Evolutionary conservation across 495 filamentous ascomycete species (phyloP), one percentile per base, ranked within the genome.

Genomic region (Trichocladium antarcticum): DNA sequence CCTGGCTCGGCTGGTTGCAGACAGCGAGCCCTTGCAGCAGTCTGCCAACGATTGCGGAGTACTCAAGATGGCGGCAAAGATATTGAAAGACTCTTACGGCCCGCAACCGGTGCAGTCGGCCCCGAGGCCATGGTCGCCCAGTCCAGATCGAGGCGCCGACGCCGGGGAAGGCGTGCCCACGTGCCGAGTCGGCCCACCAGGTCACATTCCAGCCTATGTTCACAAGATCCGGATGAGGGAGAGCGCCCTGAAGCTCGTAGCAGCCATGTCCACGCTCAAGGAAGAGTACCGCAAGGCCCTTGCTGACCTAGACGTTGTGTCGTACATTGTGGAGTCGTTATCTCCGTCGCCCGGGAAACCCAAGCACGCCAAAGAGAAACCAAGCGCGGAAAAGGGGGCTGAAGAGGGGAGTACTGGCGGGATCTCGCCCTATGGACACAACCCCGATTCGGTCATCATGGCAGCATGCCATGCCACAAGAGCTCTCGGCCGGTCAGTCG

Each of bases 221-320:
- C 89, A 96, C 64, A 76, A 81, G 19, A 80, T 88, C 69, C 82
- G 75, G 57, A 78, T 86, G 49, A 76, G 90, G 40, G 85, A 88
- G 61, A 80, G 78, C 41, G 78, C 83, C n/a, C 67, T 98, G 20
- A 80, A 79, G 49, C 86, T 86, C 10, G 66, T 97, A 41, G 84
- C 85, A 37, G 80, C 84, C 5, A 61, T 98, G 49, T 81, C 84
- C 14, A 75, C 84, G 5, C 82, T 83, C 58, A 88, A 87, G 43
- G 89, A 97, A 48, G 79, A 85, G 31, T 89, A 88, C 55, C 76
- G 89, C 21, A 95, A 94, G 62, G 72, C 74, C 3, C 74, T 97
- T 37, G 84, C 90, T 42, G 86, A 90, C 17, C 78, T 84, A 43
- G 87, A 87, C 3, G 76, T 86, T 16, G 73, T 92, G 3, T 77